Base-by-base conservation (phyloP, 208 protist genomes). In the Crithidia fasciculata region DNA sequence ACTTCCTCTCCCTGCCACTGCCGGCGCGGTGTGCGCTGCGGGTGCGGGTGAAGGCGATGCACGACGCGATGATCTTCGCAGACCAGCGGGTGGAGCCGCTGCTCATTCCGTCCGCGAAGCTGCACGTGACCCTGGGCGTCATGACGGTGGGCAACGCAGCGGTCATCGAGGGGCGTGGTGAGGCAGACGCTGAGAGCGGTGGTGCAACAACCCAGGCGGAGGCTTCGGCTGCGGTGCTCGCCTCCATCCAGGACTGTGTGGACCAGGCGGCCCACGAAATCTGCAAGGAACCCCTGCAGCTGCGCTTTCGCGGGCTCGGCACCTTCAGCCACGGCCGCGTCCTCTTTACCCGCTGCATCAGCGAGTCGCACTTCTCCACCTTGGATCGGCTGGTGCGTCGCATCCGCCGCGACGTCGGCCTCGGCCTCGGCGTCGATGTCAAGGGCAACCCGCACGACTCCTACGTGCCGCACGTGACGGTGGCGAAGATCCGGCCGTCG, bases 391-490 rank as follows among this genome's bases (percentile, higher is more conserved):
- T 87, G 40, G 87, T 95, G 63, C 87, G 78, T 10, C 73, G 73
- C 45, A 80, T 94, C 37, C 78, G 92, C 18, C 62, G 52, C 41
- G 80, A 83, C 43, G 69, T 94, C 18, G 89, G 88, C 2, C 52
- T 77, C 2, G 81, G 77, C 4, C 71, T 94, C 8, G 77, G 82
- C 10, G 82, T 96, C 9, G 90, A 95, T 66, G 67, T 96, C 58
- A 94, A 95, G 76, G 92, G 92, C 53, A 96, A 96, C 69, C 88
- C 90, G 63, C 85, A 94, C 70, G 92, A 96, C 65, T 88, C 83
- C n/a, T 96, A 92, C 77, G 90, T 96, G 73, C 92, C 92, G 28
- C 92, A 96, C 78, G 60, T 96, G 2, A 96, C 92, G 13, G 70
- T 96, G 40, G 90, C 88, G 18, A 96, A 96, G 66, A 91, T 96